Evolutionary conservation across 2,329 filamentous ascomycete genomes (phyloP).

Genomic region (Daldinia sp.): DNA sequence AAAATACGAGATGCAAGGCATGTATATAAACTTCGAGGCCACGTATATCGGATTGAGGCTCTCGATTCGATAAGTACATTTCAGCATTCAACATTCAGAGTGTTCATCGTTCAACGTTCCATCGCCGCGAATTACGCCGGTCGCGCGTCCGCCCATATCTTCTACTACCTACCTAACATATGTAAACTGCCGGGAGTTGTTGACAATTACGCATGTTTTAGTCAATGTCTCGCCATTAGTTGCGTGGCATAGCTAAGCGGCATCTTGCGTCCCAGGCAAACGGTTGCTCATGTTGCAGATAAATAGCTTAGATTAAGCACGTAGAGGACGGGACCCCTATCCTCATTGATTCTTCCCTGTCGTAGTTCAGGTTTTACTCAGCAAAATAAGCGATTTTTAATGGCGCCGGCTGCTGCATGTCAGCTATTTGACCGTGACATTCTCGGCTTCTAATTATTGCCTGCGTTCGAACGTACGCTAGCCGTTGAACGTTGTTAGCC

Average conservation of each 20-base stretch:
- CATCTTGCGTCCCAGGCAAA: conserved; percentile 26
- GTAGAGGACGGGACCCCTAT: background rate
- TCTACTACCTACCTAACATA: background rate
- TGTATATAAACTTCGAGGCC: conserved; percentile 39
- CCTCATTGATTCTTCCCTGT: background rate
- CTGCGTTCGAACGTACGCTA: conserved; percentile 18
- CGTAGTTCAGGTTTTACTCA: conserved; percentile 8
- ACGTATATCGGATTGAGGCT: conserved; percentile 33
- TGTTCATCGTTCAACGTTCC: conserved; percentile 18
- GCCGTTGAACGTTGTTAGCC: conserved; percentile 19
- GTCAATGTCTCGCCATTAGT: background rate
- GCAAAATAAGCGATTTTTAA: conserved; percentile 25
- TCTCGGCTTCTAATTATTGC: background rate
- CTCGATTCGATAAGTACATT: conserved; percentile 9
- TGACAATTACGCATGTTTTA: background rate
- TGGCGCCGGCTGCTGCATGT: conserved; percentile 37
- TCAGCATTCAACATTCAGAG: background rate
- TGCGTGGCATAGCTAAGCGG: conserved; percentile 18
- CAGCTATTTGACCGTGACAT: conserved; percentile 21
- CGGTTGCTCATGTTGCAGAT: conserved; percentile 29
- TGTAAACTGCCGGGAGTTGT: background rate
- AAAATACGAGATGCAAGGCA: conserved; percentile 35
- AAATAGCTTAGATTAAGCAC: conserved; percentile 4
- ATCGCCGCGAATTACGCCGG: conserved; percentile 26
- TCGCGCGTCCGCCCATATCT: conserved; percentile 21